Percentiles rank a stretch among this genome's conserved stretches.
These are phyloP conservation scores for Crinitomyces ghanaensis DNA, from an alignment of 805 yeast species.

Conservation along the genomic window DNA sequence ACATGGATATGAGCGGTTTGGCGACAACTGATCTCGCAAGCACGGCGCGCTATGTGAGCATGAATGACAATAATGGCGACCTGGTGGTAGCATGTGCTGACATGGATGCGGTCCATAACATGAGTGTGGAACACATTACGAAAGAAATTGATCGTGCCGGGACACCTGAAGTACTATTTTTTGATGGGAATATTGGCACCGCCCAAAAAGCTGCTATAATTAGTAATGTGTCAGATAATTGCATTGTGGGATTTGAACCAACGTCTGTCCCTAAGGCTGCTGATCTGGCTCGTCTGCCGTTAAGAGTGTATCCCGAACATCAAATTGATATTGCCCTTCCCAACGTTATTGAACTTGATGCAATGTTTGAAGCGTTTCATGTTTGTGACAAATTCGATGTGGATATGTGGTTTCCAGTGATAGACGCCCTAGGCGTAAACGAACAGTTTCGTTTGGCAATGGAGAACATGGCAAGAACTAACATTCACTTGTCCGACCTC, in stretches of 20 bases:
- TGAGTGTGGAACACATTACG: conserved; percentile 34
- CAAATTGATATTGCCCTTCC: conserved; percentile 47
- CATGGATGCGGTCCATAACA: conserved; percentile 55
- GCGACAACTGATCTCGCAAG: conserved; percentile 18
- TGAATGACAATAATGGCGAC: conserved; percentile 51
- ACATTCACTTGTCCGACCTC: conserved; percentile 22
- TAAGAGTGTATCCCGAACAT: conserved; percentile 36
- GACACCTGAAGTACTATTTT: conserved; percentile 40
- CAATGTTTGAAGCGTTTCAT: conserved; percentile 41
- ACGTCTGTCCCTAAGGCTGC: conserved; percentile 58
- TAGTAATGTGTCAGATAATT: conserved; percentile 10
- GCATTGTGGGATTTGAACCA: conserved; percentile 54
- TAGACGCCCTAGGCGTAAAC: conserved; percentile 48
- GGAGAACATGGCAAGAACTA: conserved; percentile 22
- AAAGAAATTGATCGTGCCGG: conserved; percentile 30
- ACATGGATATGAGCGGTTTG: conserved; percentile 32
- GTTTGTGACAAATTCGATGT: conserved; percentile 37
- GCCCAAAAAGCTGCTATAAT: conserved; percentile 31
- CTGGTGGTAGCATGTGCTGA: conserved; percentile 72
- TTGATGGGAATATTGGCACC: conserved; percentile 58
- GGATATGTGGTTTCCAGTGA: conserved; percentile 62
- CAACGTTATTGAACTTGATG: conserved; percentile 48
- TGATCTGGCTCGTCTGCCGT: conserved; percentile 28
- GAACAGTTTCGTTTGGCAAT: conserved; percentile 36
- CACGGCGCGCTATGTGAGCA: conserved; percentile 67